Evolutionary conservation across 345 rosid species (phyloP).

Genomic region (Citrus glauca): DNA sequence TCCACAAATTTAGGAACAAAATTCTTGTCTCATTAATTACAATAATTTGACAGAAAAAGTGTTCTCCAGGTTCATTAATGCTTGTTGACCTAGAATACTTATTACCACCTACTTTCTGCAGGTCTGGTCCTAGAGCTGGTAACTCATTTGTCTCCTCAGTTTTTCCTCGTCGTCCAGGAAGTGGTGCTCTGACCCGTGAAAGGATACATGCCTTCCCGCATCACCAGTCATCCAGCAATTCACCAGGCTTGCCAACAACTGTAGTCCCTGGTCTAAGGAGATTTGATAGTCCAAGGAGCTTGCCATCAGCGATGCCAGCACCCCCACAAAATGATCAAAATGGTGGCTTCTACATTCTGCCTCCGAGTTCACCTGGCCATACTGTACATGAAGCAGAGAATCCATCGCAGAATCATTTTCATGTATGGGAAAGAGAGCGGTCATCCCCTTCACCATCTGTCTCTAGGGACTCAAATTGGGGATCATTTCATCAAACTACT

Average conservation of each 20-base stretch:
- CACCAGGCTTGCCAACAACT: slow-evolving; percentile 36
- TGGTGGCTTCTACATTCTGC: slow-evolving; percentile 45
- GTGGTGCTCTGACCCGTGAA: slow-evolving; percentile 39
- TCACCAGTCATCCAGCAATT: slow-evolving; percentile 41
- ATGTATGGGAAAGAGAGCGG: slow-evolving; percentile 36
- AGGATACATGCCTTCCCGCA: slow-evolving; percentile 44
- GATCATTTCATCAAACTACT: slow-evolving; percentile 21
- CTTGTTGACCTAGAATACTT: background rate
- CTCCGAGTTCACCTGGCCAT: slow-evolving; percentile 42
- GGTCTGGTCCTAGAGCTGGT: slow-evolving; percentile 49
- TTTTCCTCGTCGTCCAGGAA: slow-evolving; percentile 44
- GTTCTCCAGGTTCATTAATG: background rate
- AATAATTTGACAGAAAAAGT: background rate
- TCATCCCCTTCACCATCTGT: slow-evolving; percentile 10
- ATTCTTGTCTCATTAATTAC: background rate
- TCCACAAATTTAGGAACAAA: background rate
- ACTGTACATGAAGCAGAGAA: slow-evolving; percentile 37
- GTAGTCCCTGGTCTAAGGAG: slow-evolving; percentile 40
- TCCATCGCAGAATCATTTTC: slow-evolving; percentile 13
- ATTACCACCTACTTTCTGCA: slow-evolving; percentile 10
- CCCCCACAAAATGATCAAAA: slow-evolving; percentile 37
- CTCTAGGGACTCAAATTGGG: slow-evolving; percentile 32
- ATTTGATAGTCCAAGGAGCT: slow-evolving; percentile 29
- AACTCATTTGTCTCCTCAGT: slow-evolving; percentile 40
- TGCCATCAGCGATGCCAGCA: slow-evolving; percentile 28